These are phyloP conservation scores for Rhizopus arrhizus DNA, from an alignment of 371 early-diverging fungal genomes.

Conservation along the genomic window DNA sequence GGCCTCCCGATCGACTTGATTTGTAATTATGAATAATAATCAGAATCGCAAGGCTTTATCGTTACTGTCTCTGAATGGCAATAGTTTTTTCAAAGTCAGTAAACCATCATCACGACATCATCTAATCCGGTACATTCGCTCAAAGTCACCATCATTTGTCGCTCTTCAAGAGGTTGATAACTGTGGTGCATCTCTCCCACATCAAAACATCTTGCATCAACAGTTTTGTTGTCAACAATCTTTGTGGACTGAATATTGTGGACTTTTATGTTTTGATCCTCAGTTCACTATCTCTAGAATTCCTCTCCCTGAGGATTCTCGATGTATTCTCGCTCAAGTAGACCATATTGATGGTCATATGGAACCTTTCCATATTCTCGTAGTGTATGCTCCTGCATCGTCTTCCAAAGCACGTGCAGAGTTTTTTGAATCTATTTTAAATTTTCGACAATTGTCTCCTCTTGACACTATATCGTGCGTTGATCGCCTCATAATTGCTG, in stretches of 20 bases:
- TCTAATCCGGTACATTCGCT: slow-evolving; percentile 13
- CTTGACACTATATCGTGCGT: neutral
- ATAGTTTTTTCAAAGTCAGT: slow-evolving; percentile 8
- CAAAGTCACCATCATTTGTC: slow-evolving; percentile 1
- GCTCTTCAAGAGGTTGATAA: slow-evolving; percentile 10
- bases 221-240: neutral
- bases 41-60: neutral
- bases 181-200: neutral
- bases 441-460: neutral
- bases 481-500: neutral
- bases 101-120: neutral
- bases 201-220: neutral
- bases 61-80: neutral
- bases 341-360: neutral
- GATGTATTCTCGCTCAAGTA: neutral
- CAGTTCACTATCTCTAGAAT: neutral
- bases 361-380: slow-evolving; percentile 8
- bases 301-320: neutral
- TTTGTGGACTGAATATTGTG: slow-evolving; percentile 15
- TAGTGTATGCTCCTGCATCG: slow-evolving; percentile 10
- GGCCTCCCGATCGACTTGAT: no score
- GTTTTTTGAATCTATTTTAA: neutral
- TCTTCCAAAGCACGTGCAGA: neutral
- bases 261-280: slow-evolving; percentile 11
- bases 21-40: no score